Evolutionary conservation across 441 rosid species (phyloP).

Genomic region (Bruguiera hainesii): DNA sequence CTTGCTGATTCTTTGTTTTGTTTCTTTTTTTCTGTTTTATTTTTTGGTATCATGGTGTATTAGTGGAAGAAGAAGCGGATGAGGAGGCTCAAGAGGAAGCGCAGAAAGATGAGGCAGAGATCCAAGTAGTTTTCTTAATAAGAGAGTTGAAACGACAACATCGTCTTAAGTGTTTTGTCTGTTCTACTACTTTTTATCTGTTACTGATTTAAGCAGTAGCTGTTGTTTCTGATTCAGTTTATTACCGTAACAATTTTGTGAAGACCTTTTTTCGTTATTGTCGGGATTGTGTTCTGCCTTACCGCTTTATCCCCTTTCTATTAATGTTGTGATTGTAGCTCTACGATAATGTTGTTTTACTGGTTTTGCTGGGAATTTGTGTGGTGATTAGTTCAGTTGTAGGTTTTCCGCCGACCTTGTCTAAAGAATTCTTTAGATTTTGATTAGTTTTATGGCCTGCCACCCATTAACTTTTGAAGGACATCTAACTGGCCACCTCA

Average conservation of each 20-base stretch:
- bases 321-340: background rate
- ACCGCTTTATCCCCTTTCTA: background rate
- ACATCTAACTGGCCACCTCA: no score
- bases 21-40: background rate
- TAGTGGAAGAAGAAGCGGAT: slow-evolving; percentile 86
- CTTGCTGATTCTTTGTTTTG: background rate
- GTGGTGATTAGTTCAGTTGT: no score
- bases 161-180: slow-evolving; percentile 11
- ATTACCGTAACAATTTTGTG: slow-evolving; percentile 7
- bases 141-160: background rate
- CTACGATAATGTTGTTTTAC: background rate
- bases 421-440: no score
- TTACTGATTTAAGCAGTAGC: slow-evolving; percentile 9
- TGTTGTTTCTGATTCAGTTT: background rate
- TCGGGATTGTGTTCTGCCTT: background rate
- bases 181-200: slow-evolving; percentile 2
- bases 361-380: background rate
- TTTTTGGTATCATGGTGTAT: background rate
- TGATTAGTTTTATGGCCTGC: no score
- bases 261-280: background rate
- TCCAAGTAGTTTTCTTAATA: slow-evolving; percentile 41
- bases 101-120: slow-evolving; percentile 79
- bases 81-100: slow-evolving; percentile 82
- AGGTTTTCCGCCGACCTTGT: no score
- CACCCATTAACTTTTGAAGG: no score